Evolutionary conservation across 2,329 filamentous ascomycete species (phyloP).

Genomic region (Fusarium euwallaceae): DNA sequence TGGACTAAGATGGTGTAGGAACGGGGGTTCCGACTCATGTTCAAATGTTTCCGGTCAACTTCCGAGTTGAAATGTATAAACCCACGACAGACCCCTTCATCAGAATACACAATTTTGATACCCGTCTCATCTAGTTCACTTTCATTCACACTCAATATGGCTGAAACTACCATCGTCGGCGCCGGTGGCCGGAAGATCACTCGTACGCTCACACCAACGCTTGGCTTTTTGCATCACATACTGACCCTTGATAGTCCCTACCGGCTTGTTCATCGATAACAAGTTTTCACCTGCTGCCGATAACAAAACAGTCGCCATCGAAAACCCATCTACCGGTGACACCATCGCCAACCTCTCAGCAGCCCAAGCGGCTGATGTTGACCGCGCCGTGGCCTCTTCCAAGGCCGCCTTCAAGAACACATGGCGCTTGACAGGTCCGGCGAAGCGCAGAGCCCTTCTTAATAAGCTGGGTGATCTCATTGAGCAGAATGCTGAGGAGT

Average conservation of each 20-base stretch:
- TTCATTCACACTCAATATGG: background rate
- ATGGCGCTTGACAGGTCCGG: background rate
- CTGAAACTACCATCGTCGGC: background rate
- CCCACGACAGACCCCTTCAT: background rate
- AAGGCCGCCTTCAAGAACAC: background rate
- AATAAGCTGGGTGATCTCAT: slow-evolving; percentile 74
- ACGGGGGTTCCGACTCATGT: background rate
- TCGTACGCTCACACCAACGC: background rate
- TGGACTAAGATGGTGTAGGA: background rate
- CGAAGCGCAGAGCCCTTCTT: slow-evolving; percentile 58
- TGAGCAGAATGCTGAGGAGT: slow-evolving; percentile 64
- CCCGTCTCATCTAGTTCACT: background rate
- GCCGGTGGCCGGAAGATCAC: slow-evolving; percentile 2
- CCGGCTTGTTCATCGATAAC: slow-evolving; percentile 14
- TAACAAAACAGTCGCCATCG: background rate
- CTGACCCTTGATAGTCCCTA: background rate
- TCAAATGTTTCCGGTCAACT: background rate
- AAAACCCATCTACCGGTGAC: slow-evolving; percentile 11
- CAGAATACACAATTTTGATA: background rate
- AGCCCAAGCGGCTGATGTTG: slow-evolving; percentile 4
- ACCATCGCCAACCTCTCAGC: slow-evolving; percentile 1
- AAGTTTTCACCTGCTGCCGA: background rate
- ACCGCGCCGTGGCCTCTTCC: slow-evolving; percentile 5
- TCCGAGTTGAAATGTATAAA: background rate
- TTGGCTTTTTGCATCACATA: background rate